These are phyloP conservation scores for Cystofilobasidium capitatum DNA, from an alignment of 768 basidiomycete genomes.

Conservation along the genomic window DNA sequence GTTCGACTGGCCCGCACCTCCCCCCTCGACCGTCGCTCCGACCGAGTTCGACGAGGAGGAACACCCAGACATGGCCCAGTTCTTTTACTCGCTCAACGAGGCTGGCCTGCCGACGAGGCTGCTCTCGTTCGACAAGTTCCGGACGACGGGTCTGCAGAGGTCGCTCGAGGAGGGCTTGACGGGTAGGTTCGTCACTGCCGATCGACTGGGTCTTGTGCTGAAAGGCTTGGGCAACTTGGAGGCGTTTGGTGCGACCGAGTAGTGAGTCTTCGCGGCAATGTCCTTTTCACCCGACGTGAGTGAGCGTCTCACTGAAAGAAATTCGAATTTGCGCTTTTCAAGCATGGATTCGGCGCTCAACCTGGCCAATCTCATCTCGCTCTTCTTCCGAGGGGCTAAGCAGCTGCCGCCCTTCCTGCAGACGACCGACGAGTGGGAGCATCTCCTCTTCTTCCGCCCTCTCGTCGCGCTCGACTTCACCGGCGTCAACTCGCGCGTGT, in stretches of 20 bases:
- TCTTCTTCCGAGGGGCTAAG: constrained; percentile 67
- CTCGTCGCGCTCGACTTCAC: constrained; percentile 86
- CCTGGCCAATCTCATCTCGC: constrained; percentile 70
- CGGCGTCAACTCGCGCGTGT: constrained; percentile 85
- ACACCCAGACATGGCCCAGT: constrained; percentile 18
- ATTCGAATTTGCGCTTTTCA: neutral
- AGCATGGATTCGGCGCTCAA: constrained; percentile 78
- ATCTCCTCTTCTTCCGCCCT: constrained; percentile 46
- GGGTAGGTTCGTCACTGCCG: constrained; percentile 85
- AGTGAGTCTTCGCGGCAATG: constrained; percentile 36
- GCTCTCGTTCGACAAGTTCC: constrained; percentile 89
- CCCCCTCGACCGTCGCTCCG: constrained; percentile 7
- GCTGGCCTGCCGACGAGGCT: constrained; percentile 65
- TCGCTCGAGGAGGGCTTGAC: constrained; percentile 80
- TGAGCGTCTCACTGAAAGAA: neutral
- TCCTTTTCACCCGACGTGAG: too few species aligned
- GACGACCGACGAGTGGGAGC: constrained; percentile 32
- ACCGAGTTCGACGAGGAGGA: constrained; percentile 14
- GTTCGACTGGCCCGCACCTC: neutral
- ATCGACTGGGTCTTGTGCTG: constrained; percentile 50
- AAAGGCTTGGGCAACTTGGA: constrained; percentile 64
- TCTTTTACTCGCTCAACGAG: constrained; percentile 60
- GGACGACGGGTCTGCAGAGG: constrained; percentile 90
- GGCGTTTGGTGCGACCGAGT: constrained; percentile 92
- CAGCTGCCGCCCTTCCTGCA: constrained; percentile 35